phyloP scores from a whole-genome alignment of 176 grass and related monocot species.

The Carex myosuroides region DNA sequence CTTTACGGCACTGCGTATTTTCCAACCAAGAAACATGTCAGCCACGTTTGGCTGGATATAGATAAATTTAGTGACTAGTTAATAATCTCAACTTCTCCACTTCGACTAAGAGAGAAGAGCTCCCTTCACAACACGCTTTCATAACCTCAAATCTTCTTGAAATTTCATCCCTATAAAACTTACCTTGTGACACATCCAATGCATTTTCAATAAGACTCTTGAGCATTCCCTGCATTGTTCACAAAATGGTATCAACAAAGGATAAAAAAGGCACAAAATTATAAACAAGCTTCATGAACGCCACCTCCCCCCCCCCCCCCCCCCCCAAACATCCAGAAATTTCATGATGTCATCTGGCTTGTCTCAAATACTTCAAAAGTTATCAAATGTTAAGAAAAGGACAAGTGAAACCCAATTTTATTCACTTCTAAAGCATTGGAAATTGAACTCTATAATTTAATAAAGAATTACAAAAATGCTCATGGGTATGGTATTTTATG shows the following conservation, averaged over 20 bases:
- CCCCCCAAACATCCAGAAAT: not conserved
- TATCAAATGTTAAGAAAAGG: not conserved
- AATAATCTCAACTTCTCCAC: conserved; percentile 48
- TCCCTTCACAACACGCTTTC: conserved; percentile 63
- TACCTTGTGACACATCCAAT: conserved; percentile 29
- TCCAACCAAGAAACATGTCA: not conserved
- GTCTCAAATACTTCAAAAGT: not conserved
- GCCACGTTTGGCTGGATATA: not conserved
- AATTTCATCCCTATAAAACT: conserved; percentile 30
- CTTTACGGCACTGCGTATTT: not conserved
- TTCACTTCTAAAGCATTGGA: not conserved
- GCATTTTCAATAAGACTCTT: conserved; percentile 45
- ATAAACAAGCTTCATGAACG: not conserved
- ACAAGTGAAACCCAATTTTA: not conserved
- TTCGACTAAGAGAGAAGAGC: conserved; percentile 50
- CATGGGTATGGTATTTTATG: not conserved
- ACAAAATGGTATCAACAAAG: not conserved
- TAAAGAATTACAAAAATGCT: not conserved
- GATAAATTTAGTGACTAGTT: conserved; percentile 14
- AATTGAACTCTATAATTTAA: not conserved
- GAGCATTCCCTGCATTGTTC: conserved; percentile 49
- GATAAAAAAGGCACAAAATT: not conserved
- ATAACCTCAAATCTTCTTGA: conserved; percentile 37
- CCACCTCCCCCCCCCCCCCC: not conserved
- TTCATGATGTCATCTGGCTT: not conserved